Base-by-base conservation (phyloP, 257 asterid species). In the Solanum gandarillasii region DNA sequence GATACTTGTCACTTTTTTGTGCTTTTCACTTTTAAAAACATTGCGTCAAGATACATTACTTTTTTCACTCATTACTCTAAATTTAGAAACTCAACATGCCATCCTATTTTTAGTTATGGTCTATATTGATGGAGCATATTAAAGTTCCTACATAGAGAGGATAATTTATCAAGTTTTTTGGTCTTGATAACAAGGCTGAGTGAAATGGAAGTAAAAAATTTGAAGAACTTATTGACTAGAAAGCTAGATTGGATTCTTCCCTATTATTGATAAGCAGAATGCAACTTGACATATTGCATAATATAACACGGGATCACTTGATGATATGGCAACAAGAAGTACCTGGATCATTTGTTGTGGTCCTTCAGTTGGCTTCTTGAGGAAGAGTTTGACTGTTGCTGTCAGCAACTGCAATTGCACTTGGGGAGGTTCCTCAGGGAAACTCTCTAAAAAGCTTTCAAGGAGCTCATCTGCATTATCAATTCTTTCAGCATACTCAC, bases 301-400 rank as follows among this genome's bases (percentile, higher is more conserved):
- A 25, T 25, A 79, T 46, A 29, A 79, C 38, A 41, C 21, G 6
- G 29, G 68, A 29, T 81, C 39, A 46, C 68, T 81, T 27, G 85
- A 81, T 81, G n/a, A 9, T 27, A 29, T 27, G 68, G 20, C 79
- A 48, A 88, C 23, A 87, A 86, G 55, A 83, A 84, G 90, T 38
- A 94, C 99, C 99, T 97, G 99, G 90, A 97, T 97, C 99, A 97
- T 97, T 93, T 97, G 98, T 87, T 97, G 99, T 1, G 99, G 99
- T 87, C 99, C 98, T 93, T 97, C 99, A 86, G 99, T 97, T 68
- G 99, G 99, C 89, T 97, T 95, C 94, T 97, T 97, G 48, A 97
- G 98, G 93, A 97, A 97, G 88, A 97, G 99, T 91, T 97, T 97
- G 72, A 97, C 99, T 23, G 99, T 96, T 71, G 99, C 99, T 82